phyloP scores from a whole-genome alignment of 2,329 filamentous ascomycete species.

The Zasmidium cellare region DNA sequence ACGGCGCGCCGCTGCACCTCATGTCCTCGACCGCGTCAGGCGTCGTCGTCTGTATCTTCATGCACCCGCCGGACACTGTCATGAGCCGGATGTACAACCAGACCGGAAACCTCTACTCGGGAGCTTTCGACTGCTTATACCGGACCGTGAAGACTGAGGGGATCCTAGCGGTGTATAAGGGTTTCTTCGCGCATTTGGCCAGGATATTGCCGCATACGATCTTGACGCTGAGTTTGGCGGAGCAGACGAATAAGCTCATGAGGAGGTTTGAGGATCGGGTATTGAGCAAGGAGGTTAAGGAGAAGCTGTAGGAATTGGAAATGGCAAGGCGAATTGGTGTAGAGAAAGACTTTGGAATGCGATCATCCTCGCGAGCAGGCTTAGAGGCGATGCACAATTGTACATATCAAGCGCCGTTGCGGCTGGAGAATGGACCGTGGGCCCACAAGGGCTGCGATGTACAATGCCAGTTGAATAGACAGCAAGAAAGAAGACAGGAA shows the following conservation, averaged over 20 bases:
- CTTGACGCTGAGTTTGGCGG: constrained; percentile 79
- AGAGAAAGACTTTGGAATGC: too few species aligned
- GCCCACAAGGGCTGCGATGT: too few species aligned
- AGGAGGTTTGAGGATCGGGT: constrained; percentile 70
- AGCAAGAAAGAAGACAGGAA: too few species aligned
- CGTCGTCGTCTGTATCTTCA: constrained; percentile 94
- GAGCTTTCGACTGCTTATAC: constrained; percentile 86
- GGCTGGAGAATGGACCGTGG: too few species aligned
- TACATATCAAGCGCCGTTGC: too few species aligned
- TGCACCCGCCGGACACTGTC: constrained; percentile 98
- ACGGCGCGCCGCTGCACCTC: constrained; percentile 85
- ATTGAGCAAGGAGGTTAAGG: constrained; percentile 27
- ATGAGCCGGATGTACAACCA: constrained; percentile 99
- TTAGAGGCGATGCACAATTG: too few species aligned
- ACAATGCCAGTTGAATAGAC: too few species aligned
- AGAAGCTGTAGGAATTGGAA: constrained; percentile 20
- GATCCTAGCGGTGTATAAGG: constrained; percentile 92
- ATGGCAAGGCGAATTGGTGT: too few species aligned
- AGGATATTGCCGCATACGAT: constrained; percentile 91
- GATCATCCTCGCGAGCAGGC: too few species aligned
- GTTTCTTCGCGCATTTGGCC: constrained; percentile 91
- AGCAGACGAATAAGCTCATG: constrained; percentile 95
- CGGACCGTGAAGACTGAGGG: constrained; percentile 93
- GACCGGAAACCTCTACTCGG: constrained; percentile 92
- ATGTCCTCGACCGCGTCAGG: constrained; percentile 86